Base-by-base conservation (phyloP, 176 grass and related monocot species). In the Poa pratensis region DNA sequence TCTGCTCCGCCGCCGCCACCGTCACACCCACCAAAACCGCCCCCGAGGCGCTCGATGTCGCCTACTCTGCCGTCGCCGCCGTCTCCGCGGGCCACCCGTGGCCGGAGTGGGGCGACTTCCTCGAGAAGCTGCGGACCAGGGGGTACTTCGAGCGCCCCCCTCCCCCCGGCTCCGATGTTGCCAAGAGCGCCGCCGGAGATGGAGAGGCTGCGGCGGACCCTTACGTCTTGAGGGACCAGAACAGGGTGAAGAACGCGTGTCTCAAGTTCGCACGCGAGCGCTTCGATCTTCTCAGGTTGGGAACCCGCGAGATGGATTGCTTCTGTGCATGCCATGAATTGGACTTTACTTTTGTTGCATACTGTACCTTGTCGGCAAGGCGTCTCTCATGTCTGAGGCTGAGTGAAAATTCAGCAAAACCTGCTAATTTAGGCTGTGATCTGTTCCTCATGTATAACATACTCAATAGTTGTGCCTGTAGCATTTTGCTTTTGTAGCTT, bases 231-330 rank as follows among this genome's bases (percentile, higher is more conserved):
- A 82, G 54, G 80, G 88, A 90, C 26, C 62, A 26, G 49, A 96
- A 96, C 83, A 87, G 78, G 78, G 58, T 96, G 79, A 99, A 96
- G 85, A 99, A 99, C 76, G 96, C 93, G 9, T 99, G 94, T 72
- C 90, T 99, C 73, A 94, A 92, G 79, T 99, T 99, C 51, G 91
- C 81, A 4, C 96, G 96, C 40, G 90, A 99, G 9, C 93, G 91
- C 67, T 92, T 69, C 50, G 96, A 99, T 84, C 88, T 96, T 70
- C 90, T 99, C 61, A 91, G 90, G 94, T 93, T 87, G 3, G 57
- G 69, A 32, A 64, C 5, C 64, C 9, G 42, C 40, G 73, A 20
- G 32, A 68, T 87, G 32, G 27, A 86, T 24, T 72, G 42, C 32
- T 50, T 74, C 24, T 83, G 50, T 32, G 6, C 48, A 30, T n/a